These are phyloP conservation scores for Epichloe sp. DNA, from an alignment of 2,329 filamentous ascomycete genomes.

Conservation along the genomic window DNA sequence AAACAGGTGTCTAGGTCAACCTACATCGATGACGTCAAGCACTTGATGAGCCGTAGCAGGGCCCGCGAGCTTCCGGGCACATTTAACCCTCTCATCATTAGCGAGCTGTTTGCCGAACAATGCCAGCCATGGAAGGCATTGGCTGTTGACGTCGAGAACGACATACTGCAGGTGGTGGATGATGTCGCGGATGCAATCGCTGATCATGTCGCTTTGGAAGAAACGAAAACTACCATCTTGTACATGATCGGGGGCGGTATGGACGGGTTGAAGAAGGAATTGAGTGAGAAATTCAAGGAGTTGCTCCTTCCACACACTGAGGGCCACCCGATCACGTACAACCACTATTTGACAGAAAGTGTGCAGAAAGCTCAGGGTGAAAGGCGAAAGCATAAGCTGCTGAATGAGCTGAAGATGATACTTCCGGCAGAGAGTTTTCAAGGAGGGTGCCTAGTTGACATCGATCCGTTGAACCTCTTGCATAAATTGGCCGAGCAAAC, in stretches of 20 bases:
- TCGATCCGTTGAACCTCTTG: too few relatives aligned
- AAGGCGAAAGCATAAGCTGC: conserved; percentile 3
- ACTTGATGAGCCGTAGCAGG: conserved; percentile 11
- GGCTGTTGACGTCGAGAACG: conserved; percentile 14
- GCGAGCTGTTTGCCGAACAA: conserved; percentile 47
- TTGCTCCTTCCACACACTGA: conserved; percentile 1
- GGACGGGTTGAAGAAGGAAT: conserved; percentile 9
- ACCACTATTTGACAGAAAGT: conserved; percentile 29
- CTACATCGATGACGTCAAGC: conserved; percentile 12
- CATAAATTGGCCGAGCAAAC: background rate
- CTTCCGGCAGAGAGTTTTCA: too few relatives aligned
- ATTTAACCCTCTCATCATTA: conserved; percentile 46
- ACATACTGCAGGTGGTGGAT: conserved; percentile 6
- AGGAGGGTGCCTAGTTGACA: too few relatives aligned
- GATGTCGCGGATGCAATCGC: conserved; percentile 5
- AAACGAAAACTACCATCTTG: conserved; percentile 8
- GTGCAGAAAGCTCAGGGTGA: conserved; percentile 18
- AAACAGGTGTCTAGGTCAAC: background rate
- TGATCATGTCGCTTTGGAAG: conserved; percentile 7
- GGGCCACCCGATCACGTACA: conserved; percentile 39
- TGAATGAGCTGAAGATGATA: background rate
- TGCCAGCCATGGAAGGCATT: conserved; percentile 38
- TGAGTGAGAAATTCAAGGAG: conserved; percentile 14
- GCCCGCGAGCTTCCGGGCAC: conserved; percentile 44
- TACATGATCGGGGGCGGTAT: conserved; percentile 10